A percentile compares a stretch with the other conserved stretches of the same genome.
Conservation (phyloP, 1,139 yeast genomes). For the Yamadazyma spencermartinsiae region DNA sequence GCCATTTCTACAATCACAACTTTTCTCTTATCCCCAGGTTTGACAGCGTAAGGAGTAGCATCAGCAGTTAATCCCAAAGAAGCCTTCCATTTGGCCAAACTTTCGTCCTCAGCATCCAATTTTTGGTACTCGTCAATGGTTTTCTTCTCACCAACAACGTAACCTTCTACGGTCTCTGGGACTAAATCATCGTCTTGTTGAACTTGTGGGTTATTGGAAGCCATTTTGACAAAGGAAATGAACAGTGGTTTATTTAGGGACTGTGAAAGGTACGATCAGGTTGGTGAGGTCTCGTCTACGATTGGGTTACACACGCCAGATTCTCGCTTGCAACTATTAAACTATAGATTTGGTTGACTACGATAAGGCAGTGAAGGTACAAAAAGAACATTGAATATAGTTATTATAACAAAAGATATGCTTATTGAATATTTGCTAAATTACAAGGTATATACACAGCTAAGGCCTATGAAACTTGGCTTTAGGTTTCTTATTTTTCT, state of each 20-base stretch:
- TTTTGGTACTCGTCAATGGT: conserved; percentile 82
- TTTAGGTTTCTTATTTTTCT: neutral
- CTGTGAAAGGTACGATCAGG: no score
- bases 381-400: no score
- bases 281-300: no score
- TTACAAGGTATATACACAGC: no score
- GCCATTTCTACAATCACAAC: conserved; percentile 82
- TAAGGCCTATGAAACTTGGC: neutral
- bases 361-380: no score
- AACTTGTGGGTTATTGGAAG: conserved; percentile 2
- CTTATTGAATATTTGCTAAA: no score
- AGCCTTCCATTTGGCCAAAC: conserved; percentile 90
- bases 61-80: conserved; percentile 70
- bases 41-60: conserved; percentile 60
- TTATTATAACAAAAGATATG: no score
- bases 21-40: conserved; percentile 69
- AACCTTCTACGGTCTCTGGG: conserved; percentile 66
- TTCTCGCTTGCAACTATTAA: no score
- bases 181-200: conserved; percentile 55
- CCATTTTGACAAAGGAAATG: no score
- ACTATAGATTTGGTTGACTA: no score
- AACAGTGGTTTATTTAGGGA: no score
- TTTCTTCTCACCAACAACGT: conserved; percentile 81
- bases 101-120: conserved; percentile 88
- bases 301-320: no score